Base-by-base conservation (phyloP, 1,284 basidiomycete genomes). In the Boletus semigastroideus region DNA sequence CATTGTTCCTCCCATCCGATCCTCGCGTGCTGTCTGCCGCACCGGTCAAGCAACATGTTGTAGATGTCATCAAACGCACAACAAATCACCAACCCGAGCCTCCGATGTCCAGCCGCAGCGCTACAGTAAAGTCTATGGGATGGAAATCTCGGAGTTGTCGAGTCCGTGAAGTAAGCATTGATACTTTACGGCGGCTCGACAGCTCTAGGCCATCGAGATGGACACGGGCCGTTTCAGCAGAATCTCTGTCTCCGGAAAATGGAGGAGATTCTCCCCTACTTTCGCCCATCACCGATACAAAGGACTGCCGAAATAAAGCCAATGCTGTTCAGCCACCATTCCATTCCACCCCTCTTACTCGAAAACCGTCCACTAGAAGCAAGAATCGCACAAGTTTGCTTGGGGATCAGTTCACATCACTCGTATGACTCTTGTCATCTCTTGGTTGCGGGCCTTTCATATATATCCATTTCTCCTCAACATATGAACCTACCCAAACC, bases 1-100 rank as follows among this genome's bases (percentile, higher is more conserved):
- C 92, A 0, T 78, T 98, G 46, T 77, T 86, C 16, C 81, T 97
- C 42, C 94, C 94, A 4, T 83, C 84, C 4, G 84, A 92, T 60
- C 86, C 88, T 28, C 80, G 81, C 25, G 79, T 89, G 64, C 78
- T 98, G 13, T 82, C 87, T 17, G 93, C 92, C 5, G 71, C 80
- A 12, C 83, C 87, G 1, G 76, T 69, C 46, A 80, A 76, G 59
- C 69, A 66, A 31, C 52, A 71, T 16, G 60, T 73, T 14, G 58
- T 70, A 48, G 72, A 75, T 17, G 73, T 74, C 36, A 37, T 58
- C 42, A 56, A 47, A 41, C 63, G 40, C n/a, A 27, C 55, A 22
- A 67, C 67, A 48, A 56, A 63, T 37, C 63, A 65, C n/a, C 61
- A 65, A 30, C 62, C 59, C 22, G 72, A 75, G 47, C 65, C 64